phyloP scores from a whole-genome alignment of 306 rosid species.

The Vigna reflexopilosa region DNA sequence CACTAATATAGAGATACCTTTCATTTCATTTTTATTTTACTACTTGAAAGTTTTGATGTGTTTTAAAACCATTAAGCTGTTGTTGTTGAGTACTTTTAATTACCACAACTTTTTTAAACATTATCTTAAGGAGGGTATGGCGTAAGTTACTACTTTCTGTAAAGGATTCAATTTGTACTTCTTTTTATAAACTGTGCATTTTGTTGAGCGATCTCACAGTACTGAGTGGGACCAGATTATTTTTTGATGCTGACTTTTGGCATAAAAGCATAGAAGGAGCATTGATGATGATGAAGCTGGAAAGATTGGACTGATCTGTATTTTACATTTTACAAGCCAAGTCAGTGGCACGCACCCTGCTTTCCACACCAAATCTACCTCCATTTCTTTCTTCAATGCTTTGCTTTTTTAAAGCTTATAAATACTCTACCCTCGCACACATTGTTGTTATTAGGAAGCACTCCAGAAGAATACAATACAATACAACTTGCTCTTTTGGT shows the following conservation, averaged over 20 bases:
- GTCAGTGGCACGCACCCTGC: constrained; percentile 53
- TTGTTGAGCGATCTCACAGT: constrained; percentile 25
- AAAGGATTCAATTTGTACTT: constrained; percentile 2
- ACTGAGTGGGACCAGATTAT: constrained; percentile 46
- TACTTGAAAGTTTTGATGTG: constrained; percentile 2
- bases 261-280: constrained; percentile 22
- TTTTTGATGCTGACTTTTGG: constrained; percentile 45
- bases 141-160: constrained; percentile 25
- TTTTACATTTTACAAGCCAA: constrained; percentile 32
- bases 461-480: constrained; percentile 41
- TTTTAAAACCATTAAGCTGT: constrained; percentile 22
- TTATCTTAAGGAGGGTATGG: constrained; percentile 27
- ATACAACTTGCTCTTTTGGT: constrained; percentile 18
- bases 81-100: neutral
- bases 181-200: neutral
- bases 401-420: constrained; percentile 46
- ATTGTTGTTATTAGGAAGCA: constrained; percentile 47
- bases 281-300: constrained; percentile 44
- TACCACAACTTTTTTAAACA: constrained; percentile 5
- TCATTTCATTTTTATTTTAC: neutral
- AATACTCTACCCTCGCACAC: constrained; percentile 34
- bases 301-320: constrained; percentile 43
- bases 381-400: neutral
- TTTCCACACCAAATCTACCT: constrained; percentile 56
- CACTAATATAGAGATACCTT: neutral